Conservation (phyloP, 2,329 filamentous ascomycete species). For the Catunica adiposa region DNA sequence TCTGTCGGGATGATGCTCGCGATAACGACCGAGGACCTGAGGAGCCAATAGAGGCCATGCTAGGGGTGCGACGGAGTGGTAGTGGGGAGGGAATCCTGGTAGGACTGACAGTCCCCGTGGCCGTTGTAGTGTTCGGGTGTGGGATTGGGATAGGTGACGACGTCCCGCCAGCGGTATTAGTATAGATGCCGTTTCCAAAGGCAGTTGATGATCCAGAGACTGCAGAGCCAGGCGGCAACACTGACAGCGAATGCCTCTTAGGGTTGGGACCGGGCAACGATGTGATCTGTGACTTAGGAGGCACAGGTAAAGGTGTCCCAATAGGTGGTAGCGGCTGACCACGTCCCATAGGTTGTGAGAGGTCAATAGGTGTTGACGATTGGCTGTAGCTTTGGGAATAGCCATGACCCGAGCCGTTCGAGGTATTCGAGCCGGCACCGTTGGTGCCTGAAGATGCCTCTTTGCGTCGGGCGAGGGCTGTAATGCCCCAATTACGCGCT, state of each 20-base stretch:
- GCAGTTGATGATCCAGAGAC: constrained; percentile 20
- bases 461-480: constrained; percentile 35
- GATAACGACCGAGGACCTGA: constrained; percentile 4
- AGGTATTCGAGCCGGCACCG: constrained; percentile 17
- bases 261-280: constrained; percentile 34
- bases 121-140: background rate
- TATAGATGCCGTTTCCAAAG: background rate
- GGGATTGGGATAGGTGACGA: background rate
- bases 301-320: constrained; percentile 59
- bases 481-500: constrained; percentile 43
- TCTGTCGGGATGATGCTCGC: constrained; percentile 10
- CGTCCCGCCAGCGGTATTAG: background rate
- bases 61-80: constrained; percentile 8
- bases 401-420: background rate
- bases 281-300: constrained; percentile 41
- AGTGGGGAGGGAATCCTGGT: constrained; percentile 9
- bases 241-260: constrained; percentile 36
- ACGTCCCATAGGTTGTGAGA: constrained; percentile 59
- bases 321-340: constrained; percentile 70
- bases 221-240: background rate
- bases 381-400: background rate
- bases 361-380: constrained; percentile 24
- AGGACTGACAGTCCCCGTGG: background rate
- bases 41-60: constrained; percentile 7
- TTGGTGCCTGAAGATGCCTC: constrained; percentile 19